These are phyloP conservation scores for Galerina marginata DNA, from an alignment of 768 basidiomycete species.

Conservation along the genomic window DNA sequence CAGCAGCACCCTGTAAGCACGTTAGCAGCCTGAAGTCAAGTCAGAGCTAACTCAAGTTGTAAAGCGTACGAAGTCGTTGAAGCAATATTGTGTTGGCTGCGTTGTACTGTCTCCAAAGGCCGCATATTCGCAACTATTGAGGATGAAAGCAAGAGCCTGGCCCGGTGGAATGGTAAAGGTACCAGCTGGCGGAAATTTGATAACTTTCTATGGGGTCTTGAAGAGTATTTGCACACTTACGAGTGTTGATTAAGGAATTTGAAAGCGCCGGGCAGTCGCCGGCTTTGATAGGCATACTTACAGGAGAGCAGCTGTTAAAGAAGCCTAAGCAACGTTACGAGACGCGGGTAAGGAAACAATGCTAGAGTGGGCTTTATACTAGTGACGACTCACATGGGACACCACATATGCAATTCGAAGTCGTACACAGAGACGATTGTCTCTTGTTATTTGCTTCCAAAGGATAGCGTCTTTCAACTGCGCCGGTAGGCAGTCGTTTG, in stretches of 20 bases:
- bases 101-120: neutral
- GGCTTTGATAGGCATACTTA: neutral
- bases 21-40: too few relatives aligned
- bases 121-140: slow-evolving; percentile 6
- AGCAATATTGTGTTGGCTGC: slow-evolving; percentile 2
- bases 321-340: neutral
- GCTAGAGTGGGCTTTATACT: too few relatives aligned
- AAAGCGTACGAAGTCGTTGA: slow-evolving; percentile 4
- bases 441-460: slow-evolving; percentile 1
- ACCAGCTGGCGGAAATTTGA: neutral
- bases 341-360: neutral
- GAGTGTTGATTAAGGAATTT: slow-evolving; percentile 3
- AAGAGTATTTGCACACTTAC: slow-evolving; percentile 4
- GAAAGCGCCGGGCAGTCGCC: slow-evolving; percentile 8
- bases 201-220: neutral
- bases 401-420: slow-evolving; percentile 13
- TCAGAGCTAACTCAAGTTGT: too few relatives aligned
- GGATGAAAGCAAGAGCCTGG: slow-evolving; percentile 6
- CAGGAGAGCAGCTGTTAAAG: slow-evolving; percentile 3
- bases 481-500: neutral
- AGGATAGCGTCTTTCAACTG: neutral
- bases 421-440: slow-evolving; percentile 10
- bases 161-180: slow-evolving; percentile 6
- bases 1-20: slow-evolving; percentile 4
- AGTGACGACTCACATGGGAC: slow-evolving; percentile 5